Percentiles rank a stretch among this genome's conserved stretches.
Conservation (phyloP, 495 filamentous ascomycete species). For the Margaritispora aquatica region DNA sequence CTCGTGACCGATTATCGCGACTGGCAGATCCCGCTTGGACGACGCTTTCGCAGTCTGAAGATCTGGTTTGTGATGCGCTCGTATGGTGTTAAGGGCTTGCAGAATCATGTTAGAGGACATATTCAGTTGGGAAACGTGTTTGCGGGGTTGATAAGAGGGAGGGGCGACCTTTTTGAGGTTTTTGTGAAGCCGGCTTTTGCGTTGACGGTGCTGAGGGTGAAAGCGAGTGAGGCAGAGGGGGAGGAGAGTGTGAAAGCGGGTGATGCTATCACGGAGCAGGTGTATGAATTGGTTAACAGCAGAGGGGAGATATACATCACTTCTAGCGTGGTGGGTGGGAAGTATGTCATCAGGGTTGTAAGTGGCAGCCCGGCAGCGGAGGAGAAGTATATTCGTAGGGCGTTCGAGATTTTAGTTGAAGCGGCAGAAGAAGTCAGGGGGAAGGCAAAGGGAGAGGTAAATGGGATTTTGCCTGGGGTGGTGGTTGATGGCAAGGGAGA, state of each 20-base stretch:
- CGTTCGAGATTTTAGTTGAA: slow-evolving; percentile 73
- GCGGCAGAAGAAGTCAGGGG: slow-evolving; percentile 51
- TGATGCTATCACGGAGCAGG: slow-evolving; percentile 66
- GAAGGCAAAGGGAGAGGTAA: background rate
- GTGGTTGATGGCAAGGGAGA: slow-evolving; percentile 10
- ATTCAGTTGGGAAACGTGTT: slow-evolving; percentile 67
- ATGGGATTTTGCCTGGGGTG: slow-evolving; percentile 1
- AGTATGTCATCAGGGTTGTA: slow-evolving; percentile 78
- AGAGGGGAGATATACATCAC: slow-evolving; percentile 81
- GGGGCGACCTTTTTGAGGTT: slow-evolving; percentile 73
- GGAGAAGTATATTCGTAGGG: slow-evolving; percentile 62
- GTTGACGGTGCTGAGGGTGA: slow-evolving; percentile 69
- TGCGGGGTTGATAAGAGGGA: slow-evolving; percentile 44
- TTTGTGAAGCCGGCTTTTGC: slow-evolving; percentile 70
- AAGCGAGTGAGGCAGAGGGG: slow-evolving; percentile 30
- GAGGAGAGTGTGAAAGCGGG: no score
- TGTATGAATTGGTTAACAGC: slow-evolving; percentile 72
- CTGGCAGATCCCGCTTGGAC: slow-evolving; percentile 95
- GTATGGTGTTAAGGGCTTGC: slow-evolving; percentile 77
- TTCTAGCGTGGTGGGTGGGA: slow-evolving; percentile 64
- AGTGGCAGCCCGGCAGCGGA: slow-evolving; percentile 58
- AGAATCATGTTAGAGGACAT: slow-evolving; percentile 60
- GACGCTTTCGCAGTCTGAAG: slow-evolving; percentile 88
- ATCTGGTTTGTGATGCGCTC: slow-evolving; percentile 94
- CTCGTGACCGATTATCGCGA: slow-evolving; percentile 95